These are phyloP conservation scores for Neurospora sublineolata DNA, from an alignment of 495 filamentous ascomycete species.

Conservation along the genomic window DNA sequence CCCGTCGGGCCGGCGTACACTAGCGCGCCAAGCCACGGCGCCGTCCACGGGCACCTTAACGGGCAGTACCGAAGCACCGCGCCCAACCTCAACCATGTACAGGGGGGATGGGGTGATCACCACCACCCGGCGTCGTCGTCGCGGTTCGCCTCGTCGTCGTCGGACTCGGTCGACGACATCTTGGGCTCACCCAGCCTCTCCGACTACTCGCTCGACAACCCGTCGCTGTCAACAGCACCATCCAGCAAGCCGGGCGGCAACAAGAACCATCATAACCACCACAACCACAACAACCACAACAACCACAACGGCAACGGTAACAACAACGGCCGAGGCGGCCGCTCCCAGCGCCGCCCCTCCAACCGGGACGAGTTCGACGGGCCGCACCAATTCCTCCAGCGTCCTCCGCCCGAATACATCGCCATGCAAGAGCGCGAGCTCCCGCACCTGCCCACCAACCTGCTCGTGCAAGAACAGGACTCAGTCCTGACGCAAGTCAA, in stretches of 20 bases:
- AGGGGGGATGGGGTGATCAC: not conserved
- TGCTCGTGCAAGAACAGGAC: constrained; percentile 75
- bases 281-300: not conserved
- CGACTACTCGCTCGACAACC: constrained; percentile 33
- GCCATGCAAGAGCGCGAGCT: constrained; percentile 67
- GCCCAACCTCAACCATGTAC: not conserved
- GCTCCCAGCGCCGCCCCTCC: constrained; percentile 60
- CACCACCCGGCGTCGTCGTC: constrained; percentile 8
- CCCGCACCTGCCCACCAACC: constrained; percentile 69
- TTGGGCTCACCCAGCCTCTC: constrained; percentile 31
- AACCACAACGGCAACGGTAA: constrained; percentile 31
- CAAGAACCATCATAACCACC: constrained; percentile 5
- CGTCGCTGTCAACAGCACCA: constrained; percentile 8
- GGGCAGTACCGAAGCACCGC: constrained; percentile 22
- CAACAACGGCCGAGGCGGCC: constrained; percentile 31
- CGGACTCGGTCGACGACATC: constrained; percentile 39
- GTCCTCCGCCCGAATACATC: constrained; percentile 51
- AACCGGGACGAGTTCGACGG: constrained; percentile 85
- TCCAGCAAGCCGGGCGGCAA: not conserved
- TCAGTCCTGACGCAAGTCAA: constrained; percentile 67
- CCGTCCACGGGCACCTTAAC: constrained; percentile 16
- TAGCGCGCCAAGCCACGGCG: constrained; percentile 11
- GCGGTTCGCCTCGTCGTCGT: constrained; percentile 26
- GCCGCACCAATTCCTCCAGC: constrained; percentile 65
- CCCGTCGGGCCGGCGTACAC: constrained; percentile 17